Evolutionary conservation across 495 filamentous ascomycete genomes (phyloP).

Genomic region (Saxophila tyrrhenica): DNA sequence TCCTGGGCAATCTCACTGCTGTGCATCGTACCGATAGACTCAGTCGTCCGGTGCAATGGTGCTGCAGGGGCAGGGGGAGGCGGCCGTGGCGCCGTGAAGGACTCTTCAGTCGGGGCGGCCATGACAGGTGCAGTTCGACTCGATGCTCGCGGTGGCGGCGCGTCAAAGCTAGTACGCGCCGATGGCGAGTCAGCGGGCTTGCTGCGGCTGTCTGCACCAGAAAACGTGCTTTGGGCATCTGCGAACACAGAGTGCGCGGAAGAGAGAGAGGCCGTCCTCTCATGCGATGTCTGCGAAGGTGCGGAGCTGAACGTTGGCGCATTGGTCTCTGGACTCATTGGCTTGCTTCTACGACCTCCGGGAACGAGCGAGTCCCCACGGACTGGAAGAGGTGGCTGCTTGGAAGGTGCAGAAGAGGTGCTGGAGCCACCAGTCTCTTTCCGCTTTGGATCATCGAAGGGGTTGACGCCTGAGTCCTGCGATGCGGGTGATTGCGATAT

Average conservation of each 20-base stretch:
- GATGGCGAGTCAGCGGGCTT: constrained; percentile 31
- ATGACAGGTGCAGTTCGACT: constrained; percentile 32
- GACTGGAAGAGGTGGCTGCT: constrained; percentile 34
- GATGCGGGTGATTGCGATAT: constrained; percentile 12
- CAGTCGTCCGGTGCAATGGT: constrained; percentile 35
- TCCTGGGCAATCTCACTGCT: constrained; percentile 23
- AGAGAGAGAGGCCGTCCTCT: constrained; percentile 23
- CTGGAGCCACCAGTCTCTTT: constrained; percentile 2
- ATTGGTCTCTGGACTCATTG: constrained; percentile 13
- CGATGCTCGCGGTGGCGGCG: constrained; percentile 26
- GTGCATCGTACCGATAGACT: constrained; percentile 42
- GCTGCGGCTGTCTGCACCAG: constrained; percentile 7
- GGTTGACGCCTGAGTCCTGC: constrained; percentile 15
- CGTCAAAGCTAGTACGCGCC: constrained; percentile 11
- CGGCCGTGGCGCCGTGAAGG: constrained; percentile 55
- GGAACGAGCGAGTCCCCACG: constrained; percentile 46
- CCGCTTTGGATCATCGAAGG: constrained; percentile 20
- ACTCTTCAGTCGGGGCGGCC: constrained; percentile 33
- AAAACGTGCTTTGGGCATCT: constrained; percentile 13
- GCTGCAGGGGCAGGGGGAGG: constrained; percentile 37
- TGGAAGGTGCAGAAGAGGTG: constrained; percentile 6
- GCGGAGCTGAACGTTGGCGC: constrained; percentile 17
- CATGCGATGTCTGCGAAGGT: constrained; percentile 14
- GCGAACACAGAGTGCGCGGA: constrained; percentile 12
- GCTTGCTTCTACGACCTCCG: constrained; percentile 8